These are phyloP conservation scores for Neurospora sublineolata DNA, from an alignment of 495 filamentous ascomycete genomes.

Conservation along the genomic window DNA sequence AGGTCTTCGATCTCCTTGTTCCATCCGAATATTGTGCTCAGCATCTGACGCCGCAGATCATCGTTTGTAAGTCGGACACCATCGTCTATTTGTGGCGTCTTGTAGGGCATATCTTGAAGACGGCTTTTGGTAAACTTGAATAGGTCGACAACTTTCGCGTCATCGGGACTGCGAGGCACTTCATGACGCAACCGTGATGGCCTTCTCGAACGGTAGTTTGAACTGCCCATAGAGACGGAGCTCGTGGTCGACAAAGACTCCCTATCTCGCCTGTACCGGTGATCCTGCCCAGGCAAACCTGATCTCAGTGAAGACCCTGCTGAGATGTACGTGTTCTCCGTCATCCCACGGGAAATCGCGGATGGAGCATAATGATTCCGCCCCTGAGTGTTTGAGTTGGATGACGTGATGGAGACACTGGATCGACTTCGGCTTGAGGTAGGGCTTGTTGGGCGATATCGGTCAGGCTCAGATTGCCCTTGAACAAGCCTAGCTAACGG, in stretches of 20 bases:
- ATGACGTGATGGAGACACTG: slow-evolving; percentile 46
- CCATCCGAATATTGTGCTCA: slow-evolving; percentile 93
- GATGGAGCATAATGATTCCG: slow-evolving; percentile 30
- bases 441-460: slow-evolving; percentile 50
- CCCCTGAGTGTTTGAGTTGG: slow-evolving; percentile 30
- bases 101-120: slow-evolving; percentile 70
- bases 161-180: slow-evolving; percentile 54
- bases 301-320: slow-evolving; percentile 44
- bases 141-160: slow-evolving; percentile 48
- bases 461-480: slow-evolving; percentile 36
- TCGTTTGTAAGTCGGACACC: slow-evolving; percentile 62
- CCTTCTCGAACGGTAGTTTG: slow-evolving; percentile 49
- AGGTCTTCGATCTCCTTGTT: slow-evolving; percentile 72
- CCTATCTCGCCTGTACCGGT: slow-evolving; percentile 29
- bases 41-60: slow-evolving; percentile 81
- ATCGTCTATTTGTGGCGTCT: slow-evolving; percentile 50
- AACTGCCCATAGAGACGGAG: slow-evolving; percentile 50
- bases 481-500: slow-evolving; percentile 54
- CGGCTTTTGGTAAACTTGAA: slow-evolving; percentile 59
- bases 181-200: slow-evolving; percentile 74
- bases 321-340: slow-evolving; percentile 52
- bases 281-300: slow-evolving; percentile 17
- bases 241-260: slow-evolving; percentile 48
- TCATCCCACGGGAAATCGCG: slow-evolving; percentile 36
- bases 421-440: slow-evolving; percentile 54